These are phyloP conservation scores for Stygiomarasmius scandens DNA, from an alignment of 1,284 basidiomycete genomes.

Conservation along the genomic window DNA sequence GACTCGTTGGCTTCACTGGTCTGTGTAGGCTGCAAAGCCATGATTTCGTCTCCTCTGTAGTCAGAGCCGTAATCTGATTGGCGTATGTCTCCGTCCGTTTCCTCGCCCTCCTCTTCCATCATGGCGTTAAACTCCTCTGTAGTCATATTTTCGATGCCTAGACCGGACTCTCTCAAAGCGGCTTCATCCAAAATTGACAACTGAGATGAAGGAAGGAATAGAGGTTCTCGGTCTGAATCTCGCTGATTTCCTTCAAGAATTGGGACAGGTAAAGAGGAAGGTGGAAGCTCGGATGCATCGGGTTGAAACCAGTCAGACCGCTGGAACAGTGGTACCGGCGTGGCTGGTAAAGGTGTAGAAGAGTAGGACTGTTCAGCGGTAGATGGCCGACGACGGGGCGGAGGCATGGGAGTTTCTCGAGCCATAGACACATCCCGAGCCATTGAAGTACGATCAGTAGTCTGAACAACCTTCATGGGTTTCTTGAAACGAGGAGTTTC, in stretches of 20 bases:
- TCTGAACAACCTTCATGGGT: conserved; percentile 62
- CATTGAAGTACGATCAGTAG: conserved; percentile 38
- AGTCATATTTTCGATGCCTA: conserved; percentile 67
- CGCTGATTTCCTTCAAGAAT: conserved; percentile 26
- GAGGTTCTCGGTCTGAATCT: conserved; percentile 43
- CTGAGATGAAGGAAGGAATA: conserved; percentile 73
- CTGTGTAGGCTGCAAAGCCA: conserved; percentile 6
- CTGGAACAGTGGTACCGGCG: conserved; percentile 19
- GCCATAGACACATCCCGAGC: conserved; percentile 8
- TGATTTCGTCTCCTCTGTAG: conserved; percentile 12
- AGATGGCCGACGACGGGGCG: conserved; percentile 14
- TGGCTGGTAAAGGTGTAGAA: conserved; percentile 30
- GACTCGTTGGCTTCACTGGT: background rate
- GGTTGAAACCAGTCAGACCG: conserved; percentile 14
- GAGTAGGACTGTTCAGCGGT: conserved; percentile 27
- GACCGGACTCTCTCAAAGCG: conserved; percentile 55
- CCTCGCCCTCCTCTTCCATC: conserved; percentile 68
- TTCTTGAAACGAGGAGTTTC: conserved; percentile 44
- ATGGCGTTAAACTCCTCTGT: conserved; percentile 62
- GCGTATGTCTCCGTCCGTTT: conserved; percentile 38
- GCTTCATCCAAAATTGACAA: conserved; percentile 55
- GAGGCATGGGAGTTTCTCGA: conserved; percentile 9
- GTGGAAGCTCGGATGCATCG: conserved; percentile 23
- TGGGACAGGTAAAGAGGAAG: conserved; percentile 26
- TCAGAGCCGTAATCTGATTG: conserved; percentile 1